Conservation (phyloP, 352 stramenopile genomes). For the Thalassiosira ordinaria region DNA sequence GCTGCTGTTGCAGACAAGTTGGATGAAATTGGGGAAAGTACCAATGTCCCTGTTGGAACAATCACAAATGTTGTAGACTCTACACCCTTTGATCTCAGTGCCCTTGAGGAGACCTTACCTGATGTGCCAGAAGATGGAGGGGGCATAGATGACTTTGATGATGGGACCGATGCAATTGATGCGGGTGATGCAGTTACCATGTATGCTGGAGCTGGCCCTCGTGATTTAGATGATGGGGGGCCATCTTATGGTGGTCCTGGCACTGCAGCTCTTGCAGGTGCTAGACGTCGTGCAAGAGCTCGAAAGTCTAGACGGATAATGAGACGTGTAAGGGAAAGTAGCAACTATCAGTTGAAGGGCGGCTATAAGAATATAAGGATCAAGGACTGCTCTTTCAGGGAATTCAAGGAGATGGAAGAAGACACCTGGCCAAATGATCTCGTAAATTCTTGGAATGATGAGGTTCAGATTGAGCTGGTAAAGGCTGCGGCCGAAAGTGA, state of each 20-base stretch:
- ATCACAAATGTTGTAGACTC: conserved; percentile 20
- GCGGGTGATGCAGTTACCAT: conserved; percentile 34
- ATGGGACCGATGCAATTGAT: conserved; percentile 4
- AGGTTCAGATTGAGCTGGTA: conserved; percentile 10
- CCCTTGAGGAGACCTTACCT: conserved; percentile 5
- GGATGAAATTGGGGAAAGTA: conserved; percentile 30
- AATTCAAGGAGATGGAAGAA: not conserved
- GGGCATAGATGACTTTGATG: not conserved
- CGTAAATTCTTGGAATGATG: conserved; percentile 12
- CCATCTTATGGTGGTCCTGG: conserved; percentile 24
- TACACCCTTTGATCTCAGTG: not conserved
- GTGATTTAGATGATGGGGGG: conserved; percentile 32
- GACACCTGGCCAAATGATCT: conserved; percentile 26
- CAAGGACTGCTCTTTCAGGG: not conserved
- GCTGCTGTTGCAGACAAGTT: conserved; percentile 21
- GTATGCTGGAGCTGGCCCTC: conserved; percentile 33
- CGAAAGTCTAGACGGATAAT: conserved; percentile 16
- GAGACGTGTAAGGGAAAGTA: conserved; percentile 7
- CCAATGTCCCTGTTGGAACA: not conserved
- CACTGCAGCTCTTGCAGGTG: conserved; percentile 29
- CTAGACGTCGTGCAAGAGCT: conserved; percentile 23
- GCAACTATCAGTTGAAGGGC: not conserved
- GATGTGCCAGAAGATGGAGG: conserved; percentile 22
- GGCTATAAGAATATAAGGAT: conserved; percentile 11
- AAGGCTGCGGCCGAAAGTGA: conserved; percentile 21